These are phyloP conservation scores for Fomitopsis serialis DNA, from an alignment of 768 basidiomycete genomes.

Conservation along the genomic window DNA sequence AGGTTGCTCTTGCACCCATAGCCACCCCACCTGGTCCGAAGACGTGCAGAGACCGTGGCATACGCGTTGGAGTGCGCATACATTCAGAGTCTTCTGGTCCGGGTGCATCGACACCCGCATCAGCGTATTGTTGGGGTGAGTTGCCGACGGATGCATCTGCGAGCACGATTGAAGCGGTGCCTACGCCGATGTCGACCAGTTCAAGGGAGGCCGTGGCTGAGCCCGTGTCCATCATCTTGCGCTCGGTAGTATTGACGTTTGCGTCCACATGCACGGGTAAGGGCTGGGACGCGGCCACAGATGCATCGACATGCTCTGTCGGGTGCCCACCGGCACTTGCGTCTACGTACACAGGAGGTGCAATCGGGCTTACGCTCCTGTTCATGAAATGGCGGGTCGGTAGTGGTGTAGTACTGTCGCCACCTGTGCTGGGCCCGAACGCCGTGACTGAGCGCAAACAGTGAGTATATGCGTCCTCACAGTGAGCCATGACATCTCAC, in stretches of 20 bases:
- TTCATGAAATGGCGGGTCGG: background rate
- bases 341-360: background rate
- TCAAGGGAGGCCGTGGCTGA: background rate
- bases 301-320: background rate
- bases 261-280: conserved; percentile 5
- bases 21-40: background rate
- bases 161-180: background rate
- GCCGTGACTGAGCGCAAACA: background rate
- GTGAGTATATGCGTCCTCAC: background rate
- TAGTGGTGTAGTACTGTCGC: background rate
- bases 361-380: background rate
- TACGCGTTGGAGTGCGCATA: background rate
- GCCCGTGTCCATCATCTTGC: background rate
- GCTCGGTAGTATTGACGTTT: conserved; percentile 3
- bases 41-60: background rate
- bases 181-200: background rate
- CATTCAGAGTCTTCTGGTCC: background rate
- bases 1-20: background rate
- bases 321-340: background rate
- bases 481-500: background rate
- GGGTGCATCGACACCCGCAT: conserved; percentile 1
- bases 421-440: background rate
- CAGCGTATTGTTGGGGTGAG: background rate
- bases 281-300: background rate
- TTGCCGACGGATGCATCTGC: background rate